A percentile compares a stretch with the other conserved stretches of the same genome.
phyloP scores from a whole-genome alignment of 2,329 filamentous ascomycete species.

The Pseudopyrenochaeta lycopersici region DNA sequence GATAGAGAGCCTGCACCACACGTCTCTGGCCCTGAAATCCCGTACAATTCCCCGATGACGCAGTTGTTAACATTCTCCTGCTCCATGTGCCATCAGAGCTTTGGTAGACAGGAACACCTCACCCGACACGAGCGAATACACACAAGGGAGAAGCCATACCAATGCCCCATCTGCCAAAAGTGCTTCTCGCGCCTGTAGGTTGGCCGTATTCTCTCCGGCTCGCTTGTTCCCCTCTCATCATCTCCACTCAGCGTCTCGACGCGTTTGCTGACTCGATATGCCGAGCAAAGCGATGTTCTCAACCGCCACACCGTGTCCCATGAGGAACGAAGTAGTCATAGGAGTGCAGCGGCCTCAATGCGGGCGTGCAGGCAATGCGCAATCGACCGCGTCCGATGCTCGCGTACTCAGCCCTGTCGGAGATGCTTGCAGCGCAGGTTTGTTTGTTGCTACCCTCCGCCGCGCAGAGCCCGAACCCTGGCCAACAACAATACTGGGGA shows the following conservation, averaged over 20 bases:
- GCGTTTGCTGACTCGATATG: background rate
- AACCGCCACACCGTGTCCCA: conserved; percentile 16
- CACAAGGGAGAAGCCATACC: conserved; percentile 19
- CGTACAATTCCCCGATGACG: too few relatives aligned
- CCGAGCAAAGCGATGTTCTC: background rate
- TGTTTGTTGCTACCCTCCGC: conserved; percentile 32
- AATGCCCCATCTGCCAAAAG: conserved; percentile 17
- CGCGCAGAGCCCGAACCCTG: background rate
- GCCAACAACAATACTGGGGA: too few relatives aligned
- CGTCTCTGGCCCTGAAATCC: too few relatives aligned
- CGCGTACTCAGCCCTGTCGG: conserved; percentile 33
- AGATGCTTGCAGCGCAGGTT: conserved; percentile 30
- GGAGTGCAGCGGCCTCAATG: background rate
- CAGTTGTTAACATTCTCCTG: background rate
- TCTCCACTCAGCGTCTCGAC: too few relatives aligned
- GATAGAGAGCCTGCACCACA: too few relatives aligned
- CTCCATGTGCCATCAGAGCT: conserved; percentile 10
- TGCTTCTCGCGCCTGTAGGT: conserved; percentile 5
- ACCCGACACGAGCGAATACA: conserved; percentile 19
- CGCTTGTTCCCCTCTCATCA: background rate
- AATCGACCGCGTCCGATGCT: conserved; percentile 37
- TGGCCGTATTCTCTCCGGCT: background rate
- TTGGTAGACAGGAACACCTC: conserved; percentile 19
- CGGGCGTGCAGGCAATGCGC: conserved; percentile 39
- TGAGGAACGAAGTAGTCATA: conserved; percentile 1